Evolutionary conservation across 495 filamentous ascomycete genomes (phyloP), one percentile per base, ranked within the genome.

Genomic region (Talaromyces liani): DNA sequence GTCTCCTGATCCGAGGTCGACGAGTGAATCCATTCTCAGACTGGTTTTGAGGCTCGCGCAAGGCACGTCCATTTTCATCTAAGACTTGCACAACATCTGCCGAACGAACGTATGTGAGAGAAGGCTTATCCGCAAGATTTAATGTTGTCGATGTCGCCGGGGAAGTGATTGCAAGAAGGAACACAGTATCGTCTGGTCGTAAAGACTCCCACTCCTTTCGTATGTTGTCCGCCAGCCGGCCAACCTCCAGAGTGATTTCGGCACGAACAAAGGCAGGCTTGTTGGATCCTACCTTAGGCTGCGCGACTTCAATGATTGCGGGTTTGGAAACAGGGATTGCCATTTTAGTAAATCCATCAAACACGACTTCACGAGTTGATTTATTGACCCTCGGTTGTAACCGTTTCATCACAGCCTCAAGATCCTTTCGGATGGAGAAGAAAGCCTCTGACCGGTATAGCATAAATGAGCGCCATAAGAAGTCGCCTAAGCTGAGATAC

Each of bases 401-500:
- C 54, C 91, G 85, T 70, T 91, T 89, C 58, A 97, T 73, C 33
- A 86, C 80, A 36, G 89, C 85, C 70, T 97, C 91, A 66, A 99
- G 87, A 66, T 97, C 89, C 68, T 91, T 92, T 31, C 93, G 85
- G 62, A 99, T 93, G 61, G 91, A 91, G 76, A 92, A 98, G 70
- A 97, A 98, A 3, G 94, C 85, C 73, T 99, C 94, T 65, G 87
- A 91, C 24, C 94, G 85, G 70, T 96, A 91, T 3, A 98, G 82
- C 25, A 94, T 81, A 67, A 98, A 89, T 14, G 93, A 90, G 41
- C 94, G 83, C 91, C 91, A 98, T 9, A 99, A 82, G 67, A 98
- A 98, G 72, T 99, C 94, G 4, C 94, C 92, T 36, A 97, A 85
- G 7, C 91, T 93, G 27, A 99, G 82, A 71, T 99, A 98, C 68